phyloP scores from a whole-genome alignment of 306 rosid genomes.

The Dryas octopetala region DNA sequence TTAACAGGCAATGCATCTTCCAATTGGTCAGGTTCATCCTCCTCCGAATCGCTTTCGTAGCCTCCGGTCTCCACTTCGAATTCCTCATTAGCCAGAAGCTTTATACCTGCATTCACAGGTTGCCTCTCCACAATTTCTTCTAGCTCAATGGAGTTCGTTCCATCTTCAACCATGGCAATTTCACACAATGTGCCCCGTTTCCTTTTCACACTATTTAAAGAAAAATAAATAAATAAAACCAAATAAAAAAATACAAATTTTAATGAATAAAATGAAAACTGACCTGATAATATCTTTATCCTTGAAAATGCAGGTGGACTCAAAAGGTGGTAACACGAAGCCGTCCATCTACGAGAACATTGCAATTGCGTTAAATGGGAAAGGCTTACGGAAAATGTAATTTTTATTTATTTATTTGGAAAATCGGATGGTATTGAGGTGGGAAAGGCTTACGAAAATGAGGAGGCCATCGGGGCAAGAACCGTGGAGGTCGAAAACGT shows the following conservation, averaged over 20 bases:
- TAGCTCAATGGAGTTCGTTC: slow-evolving; percentile 20
- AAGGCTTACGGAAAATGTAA: neutral
- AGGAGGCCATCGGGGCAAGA: slow-evolving; percentile 70
- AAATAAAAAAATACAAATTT: slow-evolving; percentile 5
- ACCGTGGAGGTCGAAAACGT: slow-evolving; percentile 52
- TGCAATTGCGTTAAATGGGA: neutral
- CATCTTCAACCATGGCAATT: slow-evolving; percentile 28
- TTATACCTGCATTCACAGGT: slow-evolving; percentile 30
- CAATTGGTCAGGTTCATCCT: slow-evolving; percentile 32
- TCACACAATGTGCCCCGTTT: slow-evolving; percentile 39
- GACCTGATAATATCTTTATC: slow-evolving; percentile 78
- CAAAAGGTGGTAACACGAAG: slow-evolving; percentile 88
- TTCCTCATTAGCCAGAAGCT: slow-evolving; percentile 55
- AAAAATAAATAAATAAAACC: neutral
- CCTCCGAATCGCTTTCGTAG: slow-evolving; percentile 33
- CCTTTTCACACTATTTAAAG: slow-evolving; percentile 54
- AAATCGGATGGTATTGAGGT: neutral
- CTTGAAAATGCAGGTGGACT: slow-evolving; percentile 75
- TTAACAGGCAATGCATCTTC: slow-evolving; percentile 38
- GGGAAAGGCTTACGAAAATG: slow-evolving; percentile 49
- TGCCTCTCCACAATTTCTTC: slow-evolving; percentile 30
- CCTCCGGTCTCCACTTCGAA: slow-evolving; percentile 51
- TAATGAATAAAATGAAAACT: slow-evolving; percentile 21
- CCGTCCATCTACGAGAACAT: slow-evolving; percentile 74
- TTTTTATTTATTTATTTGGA: neutral